phyloP scores from a whole-genome alignment of 352 stramenopile genomes.

The Phytopythium kandeliae region DNA sequence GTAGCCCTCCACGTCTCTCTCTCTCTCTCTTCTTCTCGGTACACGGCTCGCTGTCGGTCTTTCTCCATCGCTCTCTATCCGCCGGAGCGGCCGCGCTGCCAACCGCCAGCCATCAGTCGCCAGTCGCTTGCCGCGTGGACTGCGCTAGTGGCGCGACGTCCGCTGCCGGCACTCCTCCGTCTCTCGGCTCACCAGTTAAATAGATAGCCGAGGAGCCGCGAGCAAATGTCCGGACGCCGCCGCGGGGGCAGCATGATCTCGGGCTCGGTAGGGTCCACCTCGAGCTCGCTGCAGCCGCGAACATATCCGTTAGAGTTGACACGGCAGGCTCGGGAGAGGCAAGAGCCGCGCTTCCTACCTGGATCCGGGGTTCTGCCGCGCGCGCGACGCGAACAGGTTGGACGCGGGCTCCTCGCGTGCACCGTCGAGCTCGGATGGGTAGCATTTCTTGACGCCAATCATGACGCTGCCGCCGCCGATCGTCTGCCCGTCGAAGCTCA shows the following conservation, averaged over 20 bases:
- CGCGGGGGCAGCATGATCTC: slow-evolving; percentile 80
- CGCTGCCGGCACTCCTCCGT: too few species aligned
- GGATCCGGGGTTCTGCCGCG: slow-evolving; percentile 39
- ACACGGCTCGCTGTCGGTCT: neutral
- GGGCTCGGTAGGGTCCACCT: slow-evolving; percentile 68
- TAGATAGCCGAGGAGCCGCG: slow-evolving; percentile 71
- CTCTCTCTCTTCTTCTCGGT: neutral
- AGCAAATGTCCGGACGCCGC: slow-evolving; percentile 74
- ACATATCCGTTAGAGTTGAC: too few species aligned
- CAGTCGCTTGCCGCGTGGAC: too few species aligned
- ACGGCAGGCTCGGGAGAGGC: too few species aligned
- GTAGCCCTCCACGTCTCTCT: too few species aligned
- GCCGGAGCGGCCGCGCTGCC: too few species aligned
- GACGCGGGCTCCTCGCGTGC: slow-evolving; percentile 50
- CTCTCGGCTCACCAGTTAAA: slow-evolving; percentile 67
- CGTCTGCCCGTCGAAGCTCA: slow-evolving; percentile 61
- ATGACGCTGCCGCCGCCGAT: slow-evolving; percentile 63
- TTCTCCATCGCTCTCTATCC: neutral
- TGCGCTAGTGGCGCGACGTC: too few species aligned
- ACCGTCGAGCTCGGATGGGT: slow-evolving; percentile 54
- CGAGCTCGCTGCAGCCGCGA: slow-evolving; percentile 32
- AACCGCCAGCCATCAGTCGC: too few species aligned
- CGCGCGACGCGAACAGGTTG: slow-evolving; percentile 41
- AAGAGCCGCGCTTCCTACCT: too few species aligned
- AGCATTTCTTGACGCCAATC: slow-evolving; percentile 80